Base-by-base conservation (phyloP, 345 rosid species). In the Gossypium thurberi region DNA sequence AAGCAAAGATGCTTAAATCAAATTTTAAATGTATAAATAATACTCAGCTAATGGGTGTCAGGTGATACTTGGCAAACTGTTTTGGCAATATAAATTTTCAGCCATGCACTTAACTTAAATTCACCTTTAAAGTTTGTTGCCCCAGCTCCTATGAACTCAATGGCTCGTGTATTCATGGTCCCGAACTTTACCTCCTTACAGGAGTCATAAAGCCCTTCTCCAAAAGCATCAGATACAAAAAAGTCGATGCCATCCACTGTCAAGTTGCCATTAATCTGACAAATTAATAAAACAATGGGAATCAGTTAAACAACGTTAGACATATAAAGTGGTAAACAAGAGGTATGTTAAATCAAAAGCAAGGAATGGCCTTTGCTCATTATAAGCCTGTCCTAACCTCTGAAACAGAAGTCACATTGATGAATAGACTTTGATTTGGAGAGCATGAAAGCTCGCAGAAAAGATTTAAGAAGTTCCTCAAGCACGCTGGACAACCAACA, bases 181-280 rank as follows among this genome's bases (percentile, higher is more conserved):
- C 97, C 98, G 86, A 95, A 95, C 86, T 95, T 92, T 37, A 95
- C 98, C 72, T 95, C 99, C 84, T 89, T 92, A 83, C 99, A 95
- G 51, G 99, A 91, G 62, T 87, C 85, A 80, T 80, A 95, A 52
- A 95, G 83, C 81, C 84, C 89, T 89, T 94, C 90, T 77, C 98
- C 98, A 83, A 94, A 94, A 51, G 86, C 75, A 81, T 87, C 86
- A 23, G 87, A 80, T 70, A 87, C 78, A 77, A 78, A 88, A 82
- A 84, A 92, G 81, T 90, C 91, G 51, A 94, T 92, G 70, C 87
- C 92, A 81, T 89, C 90, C 79, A 94, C 98, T 3, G 98, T 92
- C 82, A 82, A 72, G 84, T 87, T 94, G 78, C 96, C 89, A 76
- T 82, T 83, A 75, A 88, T 87, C 99, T 94, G 76, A 71, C 8